These are phyloP conservation scores for carrot (Daucus carota) DNA, from an alignment of 129 eudicot species.

Conservation along the genomic window DNA sequence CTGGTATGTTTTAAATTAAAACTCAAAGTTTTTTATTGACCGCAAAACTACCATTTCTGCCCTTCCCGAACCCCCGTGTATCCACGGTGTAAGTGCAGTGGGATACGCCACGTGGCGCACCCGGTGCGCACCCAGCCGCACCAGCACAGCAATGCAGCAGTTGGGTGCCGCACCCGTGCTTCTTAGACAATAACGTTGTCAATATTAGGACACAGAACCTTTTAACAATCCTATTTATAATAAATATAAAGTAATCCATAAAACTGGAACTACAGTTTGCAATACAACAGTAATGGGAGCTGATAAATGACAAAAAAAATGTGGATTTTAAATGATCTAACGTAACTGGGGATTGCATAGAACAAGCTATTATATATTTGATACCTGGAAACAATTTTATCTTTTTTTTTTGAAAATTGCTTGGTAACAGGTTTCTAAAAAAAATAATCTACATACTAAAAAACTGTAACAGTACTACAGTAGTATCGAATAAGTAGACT, in stretches of 20 bases:
- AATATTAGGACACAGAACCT: too few species aligned
- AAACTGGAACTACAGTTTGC: background rate
- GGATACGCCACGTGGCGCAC: too few species aligned
- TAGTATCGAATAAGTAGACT: background rate
- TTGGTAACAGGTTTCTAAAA: background rate
- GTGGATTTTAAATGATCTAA: background rate
- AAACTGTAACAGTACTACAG: background rate
- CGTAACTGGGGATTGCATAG: background rate
- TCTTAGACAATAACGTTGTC: too few species aligned
- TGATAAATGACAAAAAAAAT: background rate
- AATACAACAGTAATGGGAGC: background rate
- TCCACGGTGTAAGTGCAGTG: too few species aligned
- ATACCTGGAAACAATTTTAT: background rate
- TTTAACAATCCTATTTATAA: too few species aligned
- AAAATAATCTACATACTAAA: background rate
- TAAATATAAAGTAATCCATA: background rate
- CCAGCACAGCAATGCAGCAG: too few species aligned
- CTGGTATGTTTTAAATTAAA: too few species aligned
- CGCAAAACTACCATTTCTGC: too few species aligned
- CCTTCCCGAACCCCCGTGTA: too few species aligned
- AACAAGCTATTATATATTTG: background rate
- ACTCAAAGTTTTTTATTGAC: too few species aligned
- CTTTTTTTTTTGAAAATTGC: background rate
- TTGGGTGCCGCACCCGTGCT: too few species aligned
- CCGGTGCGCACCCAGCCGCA: too few species aligned